Conservation (phyloP, 2,329 filamentous ascomycete species). For the Sarocladium oryzae region DNA sequence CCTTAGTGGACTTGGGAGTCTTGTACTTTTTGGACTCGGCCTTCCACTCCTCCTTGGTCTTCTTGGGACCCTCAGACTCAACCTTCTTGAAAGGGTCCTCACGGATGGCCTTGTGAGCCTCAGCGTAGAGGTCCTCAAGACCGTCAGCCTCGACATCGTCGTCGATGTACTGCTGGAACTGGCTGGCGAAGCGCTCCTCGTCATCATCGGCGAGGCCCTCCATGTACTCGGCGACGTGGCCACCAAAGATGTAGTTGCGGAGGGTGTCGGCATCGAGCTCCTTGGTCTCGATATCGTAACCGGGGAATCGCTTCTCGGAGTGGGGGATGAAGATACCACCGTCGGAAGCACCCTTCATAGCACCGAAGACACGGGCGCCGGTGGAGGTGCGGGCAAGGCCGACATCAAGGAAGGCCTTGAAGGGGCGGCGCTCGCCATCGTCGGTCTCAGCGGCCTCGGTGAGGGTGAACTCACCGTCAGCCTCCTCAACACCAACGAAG, state of each 20-base stretch:
- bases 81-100: slow-evolving; percentile 97
- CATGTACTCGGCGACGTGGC: slow-evolving; percentile 99
- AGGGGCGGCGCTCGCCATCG: slow-evolving; percentile 90
- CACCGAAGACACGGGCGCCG: slow-evolving; percentile 97
- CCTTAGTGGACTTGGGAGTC: slow-evolving; percentile 70
- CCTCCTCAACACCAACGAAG: slow-evolving; percentile 94
- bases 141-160: slow-evolving; percentile 94
- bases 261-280: slow-evolving; percentile 96
- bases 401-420: slow-evolving; percentile 99
- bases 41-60: slow-evolving; percentile 97
- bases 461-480: slow-evolving; percentile 90
- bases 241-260: slow-evolving; percentile 98
- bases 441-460: slow-evolving; percentile 91
- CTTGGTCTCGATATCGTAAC: slow-evolving; percentile 94
- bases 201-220: slow-evolving; percentile 98
- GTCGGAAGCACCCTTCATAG: slow-evolving; percentile 99
- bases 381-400: slow-evolving; percentile 96
- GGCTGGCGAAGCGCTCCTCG: slow-evolving; percentile 98
- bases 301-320: slow-evolving; percentile 99
- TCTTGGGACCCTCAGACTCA: slow-evolving; percentile 69
- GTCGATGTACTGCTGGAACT: slow-evolving; percentile 98
- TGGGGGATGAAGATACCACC: slow-evolving; percentile 95
- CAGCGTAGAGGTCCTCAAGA: slow-evolving; percentile 91
- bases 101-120: slow-evolving; percentile 94
- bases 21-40: slow-evolving; percentile 88